Evolutionary conservation across 257 asterid species (phyloP).

Genomic region (Solanum megistacrolobum): DNA sequence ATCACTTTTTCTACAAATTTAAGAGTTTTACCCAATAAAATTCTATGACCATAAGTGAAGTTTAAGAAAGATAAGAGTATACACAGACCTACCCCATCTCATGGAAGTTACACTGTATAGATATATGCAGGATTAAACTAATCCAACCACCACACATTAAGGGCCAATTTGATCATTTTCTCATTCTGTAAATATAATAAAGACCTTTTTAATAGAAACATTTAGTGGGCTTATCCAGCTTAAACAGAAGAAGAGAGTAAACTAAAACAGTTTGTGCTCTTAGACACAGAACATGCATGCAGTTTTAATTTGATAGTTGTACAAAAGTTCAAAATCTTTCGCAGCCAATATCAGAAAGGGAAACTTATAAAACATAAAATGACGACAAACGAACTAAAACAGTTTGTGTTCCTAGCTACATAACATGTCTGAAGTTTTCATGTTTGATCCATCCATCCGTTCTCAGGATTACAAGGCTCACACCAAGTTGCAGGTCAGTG

Average conservation of each 20-base stretch:
- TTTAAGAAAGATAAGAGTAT: not conserved
- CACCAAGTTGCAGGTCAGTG: slow-evolving; percentile 34
- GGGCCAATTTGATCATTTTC: not conserved
- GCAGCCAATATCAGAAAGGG: not conserved
- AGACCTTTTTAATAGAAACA: not conserved
- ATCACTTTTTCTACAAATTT: not conserved
- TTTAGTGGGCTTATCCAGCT: not conserved
- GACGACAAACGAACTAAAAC: not conserved
- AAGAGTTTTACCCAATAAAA: not conserved
- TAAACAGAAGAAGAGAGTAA: not conserved
- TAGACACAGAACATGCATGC: not conserved
- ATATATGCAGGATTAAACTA: not conserved
- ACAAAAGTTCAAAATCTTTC: not conserved
- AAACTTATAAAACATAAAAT: not conserved
- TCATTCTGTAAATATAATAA: not conserved
- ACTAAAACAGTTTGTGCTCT: not conserved
- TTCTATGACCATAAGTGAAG: not conserved
- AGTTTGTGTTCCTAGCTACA: not conserved
- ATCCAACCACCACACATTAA: not conserved
- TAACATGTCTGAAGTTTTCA: not conserved
- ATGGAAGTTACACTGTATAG: not conserved
- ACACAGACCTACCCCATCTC: not conserved
- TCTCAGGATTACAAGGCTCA: slow-evolving; percentile 1
- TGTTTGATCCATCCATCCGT: not conserved
- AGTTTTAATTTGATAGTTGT: not conserved